Conservation (phyloP, 352 stramenopile genomes). For the Elongisporangium prolatum region DNA sequence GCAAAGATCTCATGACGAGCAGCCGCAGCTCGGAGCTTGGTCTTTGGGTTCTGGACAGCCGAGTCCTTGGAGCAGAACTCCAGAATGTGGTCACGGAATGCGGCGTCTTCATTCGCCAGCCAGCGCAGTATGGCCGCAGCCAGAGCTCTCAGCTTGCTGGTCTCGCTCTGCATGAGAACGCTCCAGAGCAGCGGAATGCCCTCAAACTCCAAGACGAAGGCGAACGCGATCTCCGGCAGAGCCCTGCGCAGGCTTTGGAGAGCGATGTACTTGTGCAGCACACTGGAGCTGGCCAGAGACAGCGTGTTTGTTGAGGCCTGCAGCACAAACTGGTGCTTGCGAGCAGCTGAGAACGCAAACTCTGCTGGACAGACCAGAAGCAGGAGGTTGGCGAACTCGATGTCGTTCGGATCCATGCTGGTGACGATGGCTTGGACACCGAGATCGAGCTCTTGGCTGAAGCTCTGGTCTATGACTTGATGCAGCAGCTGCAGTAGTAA, state of each 20-base stretch:
- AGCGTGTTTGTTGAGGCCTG: not conserved
- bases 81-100: not conserved
- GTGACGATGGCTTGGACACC: not conserved
- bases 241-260: not conserved
- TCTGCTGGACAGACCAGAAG: not conserved
- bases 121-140: not conserved
- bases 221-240: not conserved
- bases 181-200: not conserved
- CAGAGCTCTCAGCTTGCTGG: not conserved
- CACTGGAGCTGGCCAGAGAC: not conserved
- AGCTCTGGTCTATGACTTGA: not conserved
- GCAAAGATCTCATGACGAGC: no score
- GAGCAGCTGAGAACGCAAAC: not conserved
- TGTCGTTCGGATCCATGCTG: no score
- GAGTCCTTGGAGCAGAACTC: not conserved
- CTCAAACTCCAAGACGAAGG: not conserved
- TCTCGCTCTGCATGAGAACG: not conserved
- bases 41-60: not conserved
- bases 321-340: not conserved
- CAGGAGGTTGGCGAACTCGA: no score
- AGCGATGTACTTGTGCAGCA: not conserved
- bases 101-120: not conserved
- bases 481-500: not conserved
- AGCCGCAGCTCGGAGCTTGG: no score
- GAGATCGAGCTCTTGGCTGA: not conserved